Conservation (phyloP, 148 eudicot genomes). For the Polygonum aviculare region DNA sequence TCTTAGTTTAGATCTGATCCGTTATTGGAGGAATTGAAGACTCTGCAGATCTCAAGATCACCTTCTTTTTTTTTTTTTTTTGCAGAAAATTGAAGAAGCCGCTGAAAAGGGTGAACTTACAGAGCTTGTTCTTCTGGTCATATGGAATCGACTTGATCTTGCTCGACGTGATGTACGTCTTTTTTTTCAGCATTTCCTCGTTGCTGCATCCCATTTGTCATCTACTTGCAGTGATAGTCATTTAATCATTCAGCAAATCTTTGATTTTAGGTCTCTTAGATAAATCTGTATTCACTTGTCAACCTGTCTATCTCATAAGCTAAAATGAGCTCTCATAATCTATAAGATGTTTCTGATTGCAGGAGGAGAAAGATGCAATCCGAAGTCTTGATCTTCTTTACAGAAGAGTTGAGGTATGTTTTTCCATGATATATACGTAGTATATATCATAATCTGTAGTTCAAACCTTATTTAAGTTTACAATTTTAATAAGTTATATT, state of each 20-base stretch:
- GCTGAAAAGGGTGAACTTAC: slow-evolving; percentile 88
- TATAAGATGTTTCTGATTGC: slow-evolving; percentile 23
- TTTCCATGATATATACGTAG: not conserved
- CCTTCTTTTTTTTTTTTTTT: no score
- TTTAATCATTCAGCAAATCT: not conserved
- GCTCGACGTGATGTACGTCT: slow-evolving; percentile 88
- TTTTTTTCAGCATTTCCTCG: not conserved
- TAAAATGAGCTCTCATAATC: not conserved
- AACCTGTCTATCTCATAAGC: not conserved
- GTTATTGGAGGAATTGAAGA: not conserved
- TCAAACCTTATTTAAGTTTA: not conserved
- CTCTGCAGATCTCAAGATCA: not conserved
- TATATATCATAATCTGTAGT: no score
- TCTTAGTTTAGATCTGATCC: not conserved
- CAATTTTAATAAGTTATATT: not conserved
- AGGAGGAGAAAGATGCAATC: slow-evolving; percentile 93
- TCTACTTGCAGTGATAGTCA: not conserved
- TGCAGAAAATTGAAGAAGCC: slow-evolving; percentile 97
- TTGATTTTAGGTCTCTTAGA: not conserved
- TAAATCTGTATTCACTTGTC: not conserved
- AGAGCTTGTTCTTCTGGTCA: slow-evolving; percentile 86
- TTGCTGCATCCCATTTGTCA: not conserved
- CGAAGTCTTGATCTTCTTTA: slow-evolving; percentile 96
- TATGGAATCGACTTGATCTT: slow-evolving; percentile 99
- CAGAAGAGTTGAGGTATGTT: slow-evolving; percentile 91